These are phyloP conservation scores for Kwoniella shandongensis DNA, from an alignment of 768 basidiomycete genomes.

Conservation along the genomic window DNA sequence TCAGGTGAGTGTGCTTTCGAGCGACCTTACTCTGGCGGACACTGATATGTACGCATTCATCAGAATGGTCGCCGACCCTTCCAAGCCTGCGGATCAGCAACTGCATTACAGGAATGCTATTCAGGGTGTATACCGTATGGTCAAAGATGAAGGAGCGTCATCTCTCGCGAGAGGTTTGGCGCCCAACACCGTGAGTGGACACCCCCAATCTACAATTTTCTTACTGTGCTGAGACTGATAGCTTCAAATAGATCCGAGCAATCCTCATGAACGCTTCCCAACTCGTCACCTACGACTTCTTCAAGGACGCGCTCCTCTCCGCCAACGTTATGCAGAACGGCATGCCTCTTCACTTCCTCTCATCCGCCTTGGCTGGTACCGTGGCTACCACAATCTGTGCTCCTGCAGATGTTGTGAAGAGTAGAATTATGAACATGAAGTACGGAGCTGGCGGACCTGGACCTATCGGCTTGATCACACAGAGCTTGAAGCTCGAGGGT, in stretches of 20 bases:
- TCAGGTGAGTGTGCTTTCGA: conserved; percentile 23
- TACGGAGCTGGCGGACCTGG: conserved; percentile 28
- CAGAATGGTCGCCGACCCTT: conserved; percentile 51
- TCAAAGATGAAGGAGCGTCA: conserved; percentile 41
- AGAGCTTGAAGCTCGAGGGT: conserved; percentile 39
- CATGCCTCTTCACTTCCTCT: conserved; percentile 48
- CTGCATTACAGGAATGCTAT: conserved; percentile 45
- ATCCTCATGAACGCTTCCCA: conserved; percentile 52
- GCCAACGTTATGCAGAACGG: conserved; percentile 36
- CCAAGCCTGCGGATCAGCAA: conserved; percentile 39
- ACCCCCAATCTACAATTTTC: not conserved
- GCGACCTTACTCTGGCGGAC: not conserved
- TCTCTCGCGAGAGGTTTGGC: conserved; percentile 39
- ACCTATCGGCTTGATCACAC: conserved; percentile 27
- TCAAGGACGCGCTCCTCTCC: conserved; percentile 45
- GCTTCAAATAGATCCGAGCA: conserved; percentile 46
- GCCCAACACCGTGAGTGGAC: conserved; percentile 46
- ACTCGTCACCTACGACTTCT: conserved; percentile 51
- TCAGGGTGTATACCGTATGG: conserved; percentile 48
- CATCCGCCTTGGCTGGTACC: conserved; percentile 48
- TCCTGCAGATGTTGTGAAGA: conserved; percentile 51
- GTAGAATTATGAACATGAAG: conserved; percentile 45
- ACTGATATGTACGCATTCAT: not conserved
- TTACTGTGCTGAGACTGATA: not conserved
- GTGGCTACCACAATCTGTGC: conserved; percentile 52